Conservation (phyloP, 129 eudicot species). For the Helianthus annuus region HanXRQr2.0-SUNRISE NC_035438.2:134860445-134860944, state of each 20-base stretch:
- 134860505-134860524: constrained; percentile 17
- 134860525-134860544: constrained; percentile 3
- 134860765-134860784: constrained; percentile 45
- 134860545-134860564: constrained; percentile 26
- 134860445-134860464: constrained; percentile 9
- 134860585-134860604: not conserved
- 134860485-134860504: constrained; percentile 26
- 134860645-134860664: not conserved
- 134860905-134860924: constrained; percentile 59
- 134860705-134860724: constrained; percentile 1
- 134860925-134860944: constrained; percentile 71
- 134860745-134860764: constrained; percentile 47
- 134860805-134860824: constrained; percentile 8
- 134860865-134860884: constrained; percentile 12
- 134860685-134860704: not conserved
- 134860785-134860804: not conserved
- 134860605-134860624: not conserved
- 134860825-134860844: not conserved
- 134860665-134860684: not conserved
- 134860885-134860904: constrained; percentile 26
- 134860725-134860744: not conserved
- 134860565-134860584: not conserved
- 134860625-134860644: not conserved
- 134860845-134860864: constrained; percentile 4
- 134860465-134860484: constrained; percentile 18